These are phyloP conservation scores for Amaranthus palmeri DNA, from an alignment of 148 eudicot genomes.

Conservation along the genomic window DNA sequence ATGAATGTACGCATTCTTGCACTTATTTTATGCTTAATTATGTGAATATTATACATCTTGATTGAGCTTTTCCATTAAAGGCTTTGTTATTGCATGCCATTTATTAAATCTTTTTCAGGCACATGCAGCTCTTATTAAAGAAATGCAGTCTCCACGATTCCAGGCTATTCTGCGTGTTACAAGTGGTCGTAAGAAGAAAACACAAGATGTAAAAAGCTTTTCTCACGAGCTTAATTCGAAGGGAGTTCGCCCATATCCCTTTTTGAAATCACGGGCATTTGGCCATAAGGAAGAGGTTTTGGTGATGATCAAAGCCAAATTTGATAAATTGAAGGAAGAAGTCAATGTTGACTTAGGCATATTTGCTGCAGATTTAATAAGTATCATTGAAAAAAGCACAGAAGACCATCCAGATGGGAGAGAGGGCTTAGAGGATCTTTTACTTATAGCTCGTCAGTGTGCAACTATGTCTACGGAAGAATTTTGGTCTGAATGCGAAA, in stretches of 20 bases:
- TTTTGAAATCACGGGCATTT: constrained; percentile 79
- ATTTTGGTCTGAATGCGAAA: constrained; percentile 87
- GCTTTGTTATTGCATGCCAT: constrained; percentile 12
- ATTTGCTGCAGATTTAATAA: constrained; percentile 90
- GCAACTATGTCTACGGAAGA: constrained; percentile 84
- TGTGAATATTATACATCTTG: neutral
- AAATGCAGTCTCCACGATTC: constrained; percentile 94
- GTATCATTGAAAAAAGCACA: constrained; percentile 55
- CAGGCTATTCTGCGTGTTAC: constrained; percentile 83
- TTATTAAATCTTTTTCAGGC: constrained; percentile 45
- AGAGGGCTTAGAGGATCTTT: constrained; percentile 72
- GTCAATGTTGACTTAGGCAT: constrained; percentile 82
- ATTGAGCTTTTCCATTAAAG: neutral
- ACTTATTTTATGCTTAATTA: constrained; percentile 4
- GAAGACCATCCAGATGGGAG: constrained; percentile 63
- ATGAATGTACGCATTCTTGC: neutral
- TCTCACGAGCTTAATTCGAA: constrained; percentile 98
- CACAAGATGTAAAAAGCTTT: constrained; percentile 85
- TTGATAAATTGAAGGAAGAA: constrained; percentile 88
- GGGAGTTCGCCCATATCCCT: constrained; percentile 92
- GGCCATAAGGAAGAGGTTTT: constrained; percentile 84
- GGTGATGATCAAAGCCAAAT: constrained; percentile 82
- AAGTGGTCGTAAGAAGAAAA: constrained; percentile 79
- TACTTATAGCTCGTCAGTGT: constrained; percentile 70
- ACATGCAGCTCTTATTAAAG: constrained; percentile 72